Percentiles rank a stretch among this genome's conserved stretches.
These are phyloP conservation scores for Coleophoma cylindrospora DNA, from an alignment of 2,329 filamentous ascomycete genomes.

Conservation along the genomic window DNA sequence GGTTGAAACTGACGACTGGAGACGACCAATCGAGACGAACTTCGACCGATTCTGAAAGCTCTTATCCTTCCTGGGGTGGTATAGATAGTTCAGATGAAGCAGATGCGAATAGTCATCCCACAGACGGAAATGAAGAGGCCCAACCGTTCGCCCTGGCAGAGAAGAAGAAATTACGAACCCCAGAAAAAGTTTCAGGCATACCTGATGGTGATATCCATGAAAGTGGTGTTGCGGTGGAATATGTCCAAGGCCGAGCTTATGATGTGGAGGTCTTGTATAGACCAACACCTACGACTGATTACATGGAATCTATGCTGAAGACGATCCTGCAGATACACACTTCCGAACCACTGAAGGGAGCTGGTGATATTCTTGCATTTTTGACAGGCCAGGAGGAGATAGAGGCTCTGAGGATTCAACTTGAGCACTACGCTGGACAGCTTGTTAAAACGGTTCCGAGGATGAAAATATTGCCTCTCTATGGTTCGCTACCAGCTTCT, in stretches of 20 bases:
- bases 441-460: constrained; percentile 73
- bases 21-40: constrained; percentile 4
- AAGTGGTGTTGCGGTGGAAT: constrained; percentile 28
- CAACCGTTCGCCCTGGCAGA: background rate
- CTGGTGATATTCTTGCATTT: constrained; percentile 90
- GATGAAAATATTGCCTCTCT: constrained; percentile 71
- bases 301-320: constrained; percentile 76
- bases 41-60: constrained; percentile 9
- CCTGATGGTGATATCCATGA: constrained; percentile 7
- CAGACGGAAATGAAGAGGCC: background rate
- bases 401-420: constrained; percentile 70
- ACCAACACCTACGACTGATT: constrained; percentile 68
- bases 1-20: constrained; percentile 3
- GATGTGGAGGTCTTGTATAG: constrained; percentile 78
- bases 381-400: constrained; percentile 92
- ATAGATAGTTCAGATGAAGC: constrained; percentile 11
- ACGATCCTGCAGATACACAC: constrained; percentile 82
- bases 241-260: constrained; percentile 82
- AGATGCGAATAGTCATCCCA: background rate
- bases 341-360: constrained; percentile 68
- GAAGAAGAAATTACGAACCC: background rate
- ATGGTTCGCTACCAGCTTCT: constrained; percentile 82
- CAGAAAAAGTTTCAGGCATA: background rate
- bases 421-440: constrained; percentile 72
- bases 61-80: constrained; percentile 16